phyloP scores from a whole-genome alignment of 768 basidiomycete species.

The Trametes maxima region DNA sequence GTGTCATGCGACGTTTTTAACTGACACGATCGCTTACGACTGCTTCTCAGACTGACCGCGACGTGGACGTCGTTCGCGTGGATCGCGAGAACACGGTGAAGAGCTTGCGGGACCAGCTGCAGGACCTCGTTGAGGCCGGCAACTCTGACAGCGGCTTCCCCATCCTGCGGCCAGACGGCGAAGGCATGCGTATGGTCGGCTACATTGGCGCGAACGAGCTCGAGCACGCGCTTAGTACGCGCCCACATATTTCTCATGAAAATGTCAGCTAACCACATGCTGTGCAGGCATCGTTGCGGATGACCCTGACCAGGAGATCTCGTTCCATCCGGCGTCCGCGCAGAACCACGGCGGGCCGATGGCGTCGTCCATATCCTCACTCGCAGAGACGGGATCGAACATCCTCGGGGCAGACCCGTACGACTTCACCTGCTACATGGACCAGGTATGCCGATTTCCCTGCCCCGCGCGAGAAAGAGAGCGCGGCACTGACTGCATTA shows the following conservation, averaged over 20 bases:
- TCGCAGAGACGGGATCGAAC: constrained; percentile 45
- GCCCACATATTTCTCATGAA: background rate
- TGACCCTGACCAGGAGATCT: constrained; percentile 64
- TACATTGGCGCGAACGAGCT: constrained; percentile 93
- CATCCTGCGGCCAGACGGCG: constrained; percentile 59
- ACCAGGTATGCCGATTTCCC: constrained; percentile 56
- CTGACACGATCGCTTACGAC: background rate
- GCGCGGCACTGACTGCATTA: background rate
- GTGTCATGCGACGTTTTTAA: constrained; percentile 39
- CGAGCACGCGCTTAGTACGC: constrained; percentile 86
- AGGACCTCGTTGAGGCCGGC: constrained; percentile 55
- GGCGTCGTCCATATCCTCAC: constrained; percentile 63
- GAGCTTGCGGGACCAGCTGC: constrained; percentile 71
- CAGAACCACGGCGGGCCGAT: constrained; percentile 42
- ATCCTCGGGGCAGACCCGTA: constrained; percentile 51
- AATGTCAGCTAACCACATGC: background rate
- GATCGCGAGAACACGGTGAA: constrained; percentile 79
- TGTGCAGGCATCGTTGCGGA: constrained; percentile 73
- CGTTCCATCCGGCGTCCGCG: constrained; percentile 56
- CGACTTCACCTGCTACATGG: constrained; percentile 90
- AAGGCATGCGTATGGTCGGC: constrained; percentile 72
- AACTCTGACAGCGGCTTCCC: constrained; percentile 87
- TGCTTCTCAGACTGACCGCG: constrained; percentile 57
- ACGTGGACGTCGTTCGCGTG: constrained; percentile 69
- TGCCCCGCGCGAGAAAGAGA: background rate